These are phyloP conservation scores for Fraxinus paxiana DNA, from an alignment of 305 asterid genomes.

Conservation along the genomic window DNA sequence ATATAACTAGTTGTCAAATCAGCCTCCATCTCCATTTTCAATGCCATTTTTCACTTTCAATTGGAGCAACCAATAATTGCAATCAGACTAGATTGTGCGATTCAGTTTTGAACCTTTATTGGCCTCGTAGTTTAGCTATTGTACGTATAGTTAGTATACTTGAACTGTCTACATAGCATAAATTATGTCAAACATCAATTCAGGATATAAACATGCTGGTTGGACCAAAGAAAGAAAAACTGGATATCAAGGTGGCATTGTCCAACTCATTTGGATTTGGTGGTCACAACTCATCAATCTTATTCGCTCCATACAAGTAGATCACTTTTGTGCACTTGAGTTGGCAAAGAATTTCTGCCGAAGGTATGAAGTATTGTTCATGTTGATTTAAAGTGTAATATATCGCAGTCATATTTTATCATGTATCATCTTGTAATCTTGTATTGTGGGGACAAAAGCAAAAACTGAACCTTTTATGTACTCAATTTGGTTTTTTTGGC, in stretches of 20 bases:
- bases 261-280: conserved; percentile 59
- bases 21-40: not conserved
- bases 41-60: not conserved
- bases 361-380: not conserved
- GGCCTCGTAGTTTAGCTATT: not conserved
- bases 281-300: conserved; percentile 54
- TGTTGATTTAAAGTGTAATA: not conserved
- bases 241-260: conserved; percentile 51
- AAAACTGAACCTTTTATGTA: not conserved
- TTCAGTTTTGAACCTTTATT: not conserved
- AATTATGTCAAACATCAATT: not conserved
- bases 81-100: not conserved
- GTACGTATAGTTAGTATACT: not conserved
- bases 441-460: not conserved
- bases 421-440: not conserved
- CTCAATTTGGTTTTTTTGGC: not conserved
- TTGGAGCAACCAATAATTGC: not conserved
- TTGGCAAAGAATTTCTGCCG: not conserved
- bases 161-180: not conserved
- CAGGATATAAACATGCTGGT: conserved; percentile 43
- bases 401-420: not conserved
- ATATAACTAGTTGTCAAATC: not conserved
- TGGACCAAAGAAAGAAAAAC: conserved; percentile 40
- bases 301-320: conserved; percentile 49
- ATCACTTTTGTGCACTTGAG: not conserved